These are phyloP conservation scores for Fusarium gaditjirri DNA, from an alignment of 2,329 filamentous ascomycete genomes.

Conservation along the genomic window DNA sequence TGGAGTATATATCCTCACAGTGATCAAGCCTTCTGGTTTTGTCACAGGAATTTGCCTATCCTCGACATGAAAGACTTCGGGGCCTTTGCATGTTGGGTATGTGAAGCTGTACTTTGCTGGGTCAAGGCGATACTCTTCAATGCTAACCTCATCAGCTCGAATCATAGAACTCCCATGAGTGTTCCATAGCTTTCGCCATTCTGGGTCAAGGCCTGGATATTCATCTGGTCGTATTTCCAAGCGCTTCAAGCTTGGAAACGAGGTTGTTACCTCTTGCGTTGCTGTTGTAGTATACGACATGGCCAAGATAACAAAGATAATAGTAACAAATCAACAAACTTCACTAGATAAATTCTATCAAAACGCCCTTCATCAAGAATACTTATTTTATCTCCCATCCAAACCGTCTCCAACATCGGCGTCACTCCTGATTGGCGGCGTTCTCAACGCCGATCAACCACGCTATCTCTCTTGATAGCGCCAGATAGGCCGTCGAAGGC, in stretches of 20 bases:
- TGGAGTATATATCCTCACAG: neutral
- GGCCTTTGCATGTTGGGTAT: neutral
- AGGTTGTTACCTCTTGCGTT: neutral
- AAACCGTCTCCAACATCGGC: neutral
- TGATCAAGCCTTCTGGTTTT: neutral
- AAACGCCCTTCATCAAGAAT: neutral
- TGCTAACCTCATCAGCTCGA: neutral
- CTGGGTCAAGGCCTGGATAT: neutral
- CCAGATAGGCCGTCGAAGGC: conserved; percentile 1
- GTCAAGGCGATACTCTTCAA: neutral
- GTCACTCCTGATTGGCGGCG: neutral
- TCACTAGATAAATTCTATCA: neutral
- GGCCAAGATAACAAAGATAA: neutral
- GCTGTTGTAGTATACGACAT: neutral
- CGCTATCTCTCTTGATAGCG: neutral
- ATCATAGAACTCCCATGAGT: neutral
- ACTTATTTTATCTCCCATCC: neutral
- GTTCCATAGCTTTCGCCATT: conserved; percentile 2
- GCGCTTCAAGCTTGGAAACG: neutral
- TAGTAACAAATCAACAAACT: fast-evolving
- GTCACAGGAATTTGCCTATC: neutral
- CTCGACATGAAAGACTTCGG: neutral
- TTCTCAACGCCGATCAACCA: neutral
- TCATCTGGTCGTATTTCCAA: neutral
- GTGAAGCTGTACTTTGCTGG: conserved; percentile 5